Base-by-base conservation (phyloP, 306 rosid species). In the Corylus heterophylla region DNA sequence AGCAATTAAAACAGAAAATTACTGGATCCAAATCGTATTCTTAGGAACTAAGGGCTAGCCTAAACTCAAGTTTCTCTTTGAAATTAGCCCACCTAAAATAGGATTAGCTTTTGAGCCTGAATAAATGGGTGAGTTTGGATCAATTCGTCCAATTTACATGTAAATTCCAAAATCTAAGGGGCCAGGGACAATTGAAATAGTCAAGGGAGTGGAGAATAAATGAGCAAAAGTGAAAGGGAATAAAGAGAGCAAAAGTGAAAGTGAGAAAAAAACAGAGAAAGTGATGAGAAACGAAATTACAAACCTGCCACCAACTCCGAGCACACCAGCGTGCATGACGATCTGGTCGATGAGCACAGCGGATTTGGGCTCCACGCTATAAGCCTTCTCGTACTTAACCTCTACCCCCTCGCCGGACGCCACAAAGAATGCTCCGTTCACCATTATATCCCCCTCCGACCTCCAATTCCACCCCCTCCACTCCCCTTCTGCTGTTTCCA, bases 391-490 rank as follows among this genome's bases (percentile, higher is more conserved):
- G 52, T 88, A 92, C 56, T 77, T 81, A 9, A 85, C 74, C 68
- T 87, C 87, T 18, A 76, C 75, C 0, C 83, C 90, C 13, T 48
- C 85, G 0, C 98, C 98, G 0, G 98, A 94, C 1, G 87, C 84
- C 54, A 94, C 93, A 22, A 94, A 94, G 71, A 71, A 90, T 0
- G 97, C 97, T 4, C 97, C 98, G 49, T 94, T 92, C 0, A 88
- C 81, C 92, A 94, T 77, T 17, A 92, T 69, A 82, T 92, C 98
- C 3, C 98, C 98, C 1, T 94, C 93, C 0, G 97, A 87, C 22
- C 92, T 78, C 98, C 98, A 94, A 31, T 92, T 91, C 98, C 98
- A 94, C 0, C 75, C 83, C 6, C 25, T 85, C 97, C 98, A 94
- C 2, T 82, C 83, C 3, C 90, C 86, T n/a, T 89, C 90, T 0